Base-by-base conservation (phyloP, 495 filamentous ascomycete species). In the Penicillium riverlandense region DNA sequence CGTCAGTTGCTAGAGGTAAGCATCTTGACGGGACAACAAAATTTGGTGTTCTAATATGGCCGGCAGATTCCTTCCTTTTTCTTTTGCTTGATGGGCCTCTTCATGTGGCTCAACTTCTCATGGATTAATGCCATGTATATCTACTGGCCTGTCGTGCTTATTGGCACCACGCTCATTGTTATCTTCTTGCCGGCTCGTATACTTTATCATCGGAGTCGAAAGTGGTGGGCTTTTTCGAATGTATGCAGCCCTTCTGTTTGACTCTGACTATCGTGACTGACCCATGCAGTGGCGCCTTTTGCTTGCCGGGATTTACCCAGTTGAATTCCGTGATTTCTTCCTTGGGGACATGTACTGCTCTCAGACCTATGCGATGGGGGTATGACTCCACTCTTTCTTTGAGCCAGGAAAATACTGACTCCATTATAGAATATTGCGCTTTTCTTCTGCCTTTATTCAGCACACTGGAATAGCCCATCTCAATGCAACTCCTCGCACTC, bases 301-400 rank as follows among this genome's bases (percentile, higher is more conserved):
- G 37, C 73, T 88, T 14, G 85, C 92, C 12, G 92, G 92, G 11
- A 53, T 92, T 9, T 96, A 90, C 61, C 89, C 86, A 8, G 92
- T 98, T 13, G 92, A 96, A 59, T 98, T 97, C 57, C 80, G 89
- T 45, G 92, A 98, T 60, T 97, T 98, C 68, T 98, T 95, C 62
- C 74, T 97, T 0, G 92, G 92, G 11, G 92, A 98, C 58, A 96
- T 97, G 76, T 95, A 88, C 57, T 97, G 92, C 59, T 97, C 92
- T 6, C 77, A 90, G 41, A 92, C 89, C 7, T 97, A 98, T 63
- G 74, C 83, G 28, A 85, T 88, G 57, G 83, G 87, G 16, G 88
- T 95, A 75, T 72, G 88, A 79, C 6, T 37, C 32, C n/a, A 8
- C 32, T 8, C 11, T 11, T 8, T 1, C 8, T 2, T 8, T 39